phyloP scores from a whole-genome alignment of 2,329 filamentous ascomycete species.

The Ciborinia camelliae region DNA sequence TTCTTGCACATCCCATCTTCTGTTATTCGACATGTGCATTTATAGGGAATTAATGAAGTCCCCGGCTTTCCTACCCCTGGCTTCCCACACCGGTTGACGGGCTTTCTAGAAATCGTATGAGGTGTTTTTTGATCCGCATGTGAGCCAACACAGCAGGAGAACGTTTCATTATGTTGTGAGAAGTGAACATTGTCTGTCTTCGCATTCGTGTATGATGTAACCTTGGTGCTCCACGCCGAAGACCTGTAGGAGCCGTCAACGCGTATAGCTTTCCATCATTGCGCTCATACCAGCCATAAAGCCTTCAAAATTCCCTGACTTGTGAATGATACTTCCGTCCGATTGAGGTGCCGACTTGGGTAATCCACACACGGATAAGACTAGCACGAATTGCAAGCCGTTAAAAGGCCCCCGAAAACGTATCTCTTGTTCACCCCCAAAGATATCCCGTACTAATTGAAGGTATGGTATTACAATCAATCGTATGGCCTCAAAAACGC shows the following conservation, averaged over 20 bases:
- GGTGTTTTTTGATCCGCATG: too few relatives aligned
- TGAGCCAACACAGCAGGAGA: neutral
- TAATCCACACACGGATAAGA: neutral
- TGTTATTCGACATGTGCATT: conserved; percentile 1
- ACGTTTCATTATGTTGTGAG: neutral
- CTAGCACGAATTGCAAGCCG: neutral
- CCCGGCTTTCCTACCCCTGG: too few relatives aligned
- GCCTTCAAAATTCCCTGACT: neutral
- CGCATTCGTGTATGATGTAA: conserved; percentile 3
- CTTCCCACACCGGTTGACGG: neutral
- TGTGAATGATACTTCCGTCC: neutral
- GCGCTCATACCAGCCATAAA: neutral
- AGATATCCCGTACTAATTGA: neutral
- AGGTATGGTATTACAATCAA: conserved; percentile 12
- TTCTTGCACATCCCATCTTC: neutral
- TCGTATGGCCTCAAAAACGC: conserved; percentile 27
- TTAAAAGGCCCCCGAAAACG: neutral
- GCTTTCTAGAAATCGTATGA: neutral
- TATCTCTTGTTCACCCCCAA: neutral
- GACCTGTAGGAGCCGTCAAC: neutral
- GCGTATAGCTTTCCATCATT: neutral
- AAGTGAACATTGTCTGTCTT: neutral
- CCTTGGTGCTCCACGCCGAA: neutral
- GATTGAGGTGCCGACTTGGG: neutral
- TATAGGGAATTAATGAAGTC: neutral